phyloP scores from a whole-genome alignment of 2,329 filamentous ascomycete species.

The Ophiostoma piceae region DNA sequence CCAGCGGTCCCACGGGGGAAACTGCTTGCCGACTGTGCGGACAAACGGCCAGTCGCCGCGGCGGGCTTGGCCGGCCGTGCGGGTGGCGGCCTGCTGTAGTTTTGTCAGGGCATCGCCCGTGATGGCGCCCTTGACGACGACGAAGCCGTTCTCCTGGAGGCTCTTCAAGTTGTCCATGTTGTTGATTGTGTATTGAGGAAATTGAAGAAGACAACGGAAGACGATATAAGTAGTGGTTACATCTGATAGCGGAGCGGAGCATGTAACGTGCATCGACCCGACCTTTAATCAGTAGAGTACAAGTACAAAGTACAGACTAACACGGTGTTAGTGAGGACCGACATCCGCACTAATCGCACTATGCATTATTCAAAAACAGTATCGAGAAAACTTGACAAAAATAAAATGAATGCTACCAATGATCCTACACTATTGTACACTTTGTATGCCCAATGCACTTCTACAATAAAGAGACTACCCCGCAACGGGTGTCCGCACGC shows the following conservation, averaged over 20 bases:
- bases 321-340: conserved; percentile 9
- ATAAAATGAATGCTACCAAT: too few relatives aligned
- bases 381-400: too few relatives aligned
- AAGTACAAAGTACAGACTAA: not conserved
- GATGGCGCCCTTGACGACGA: conserved; percentile 63
- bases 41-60: conserved; percentile 74
- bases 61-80: conserved; percentile 58
- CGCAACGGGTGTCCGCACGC: not conserved
- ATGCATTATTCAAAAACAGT: too few relatives aligned
- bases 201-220: too few relatives aligned
- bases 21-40: conserved; percentile 82
- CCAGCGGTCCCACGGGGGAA: conserved; percentile 70
- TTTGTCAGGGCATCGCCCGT: conserved; percentile 45
- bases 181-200: not conserved
- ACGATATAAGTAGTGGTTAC: not conserved
- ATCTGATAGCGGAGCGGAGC: not conserved
- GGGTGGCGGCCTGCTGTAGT: conserved; percentile 56
- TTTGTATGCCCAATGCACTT: too few relatives aligned
- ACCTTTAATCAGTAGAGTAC: too few relatives aligned
- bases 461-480: too few relatives aligned
- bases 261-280: not conserved
- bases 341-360: not conserved
- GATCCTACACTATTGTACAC: not conserved
- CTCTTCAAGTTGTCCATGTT: conserved; percentile 35
- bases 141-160: conserved; percentile 70